phyloP scores from a whole-genome alignment of 2,329 filamentous ascomycete genomes.

The Fusarium sp. region DNA sequence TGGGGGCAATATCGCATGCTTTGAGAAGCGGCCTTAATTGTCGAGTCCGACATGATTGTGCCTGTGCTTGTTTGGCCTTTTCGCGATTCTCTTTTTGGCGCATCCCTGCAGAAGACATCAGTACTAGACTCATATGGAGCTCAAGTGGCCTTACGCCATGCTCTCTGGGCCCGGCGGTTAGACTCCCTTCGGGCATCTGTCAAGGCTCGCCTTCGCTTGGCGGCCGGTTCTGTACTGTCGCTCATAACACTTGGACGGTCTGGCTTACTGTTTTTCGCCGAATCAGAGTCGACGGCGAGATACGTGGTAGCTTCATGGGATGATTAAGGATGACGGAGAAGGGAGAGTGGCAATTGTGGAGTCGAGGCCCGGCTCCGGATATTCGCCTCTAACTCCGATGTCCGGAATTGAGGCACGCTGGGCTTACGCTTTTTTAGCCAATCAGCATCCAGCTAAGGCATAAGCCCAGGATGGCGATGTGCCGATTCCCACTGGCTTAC shows the following conservation, averaged over 20 bases:
- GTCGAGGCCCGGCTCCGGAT: not conserved
- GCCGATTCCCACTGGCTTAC: slow-evolving; percentile 24
- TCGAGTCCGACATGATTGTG: not conserved
- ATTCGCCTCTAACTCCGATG: slow-evolving; percentile 9
- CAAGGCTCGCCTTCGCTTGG: slow-evolving; percentile 36
- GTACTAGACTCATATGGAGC: not conserved
- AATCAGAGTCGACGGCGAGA: not conserved
- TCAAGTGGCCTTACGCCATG: slow-evolving; percentile 37
- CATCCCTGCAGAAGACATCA: slow-evolving; percentile 23
- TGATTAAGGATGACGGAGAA: not conserved
- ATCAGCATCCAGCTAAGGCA: not conserved
- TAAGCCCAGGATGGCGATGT: not conserved
- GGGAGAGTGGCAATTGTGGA: not conserved
- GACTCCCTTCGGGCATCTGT: slow-evolving; percentile 46
- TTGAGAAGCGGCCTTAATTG: slow-evolving; percentile 6
- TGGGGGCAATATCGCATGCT: not conserved
- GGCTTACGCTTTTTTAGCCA: slow-evolving; percentile 43
- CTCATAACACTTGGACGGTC: not conserved
- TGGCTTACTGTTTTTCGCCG: not conserved
- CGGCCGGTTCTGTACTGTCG: not conserved
- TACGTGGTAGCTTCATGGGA: too few species aligned
- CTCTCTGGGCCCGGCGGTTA: slow-evolving; percentile 46
- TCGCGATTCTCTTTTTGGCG: slow-evolving; percentile 32
- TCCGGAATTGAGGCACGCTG: not conserved
- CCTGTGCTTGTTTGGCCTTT: slow-evolving; percentile 3